Conservation (phyloP, 805 yeast species). For the Hanseniaspora lachancei region DNA sequence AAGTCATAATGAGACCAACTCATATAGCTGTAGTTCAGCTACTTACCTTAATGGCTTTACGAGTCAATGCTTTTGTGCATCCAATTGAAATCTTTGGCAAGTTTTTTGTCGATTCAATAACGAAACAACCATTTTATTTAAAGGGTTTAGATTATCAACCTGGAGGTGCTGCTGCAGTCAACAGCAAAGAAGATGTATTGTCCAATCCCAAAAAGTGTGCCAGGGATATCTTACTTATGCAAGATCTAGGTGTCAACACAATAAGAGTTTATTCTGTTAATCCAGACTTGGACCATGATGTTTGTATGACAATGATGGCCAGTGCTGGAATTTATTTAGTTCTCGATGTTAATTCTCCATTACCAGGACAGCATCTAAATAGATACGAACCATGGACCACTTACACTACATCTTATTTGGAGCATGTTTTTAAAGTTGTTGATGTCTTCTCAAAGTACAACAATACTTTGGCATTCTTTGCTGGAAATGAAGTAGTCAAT, state of each 20-base stretch:
- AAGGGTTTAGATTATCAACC: conserved; percentile 93
- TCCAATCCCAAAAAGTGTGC: conserved; percentile 62
- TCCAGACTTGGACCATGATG: conserved; percentile 69
- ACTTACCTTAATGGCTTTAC: background rate
- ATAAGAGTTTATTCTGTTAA: conserved; percentile 79
- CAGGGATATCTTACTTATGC: conserved; percentile 69
- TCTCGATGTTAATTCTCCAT: conserved; percentile 82
- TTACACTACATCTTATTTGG: conserved; percentile 55
- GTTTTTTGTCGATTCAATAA: conserved; percentile 62
- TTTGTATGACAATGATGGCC: conserved; percentile 83
- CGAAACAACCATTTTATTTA: conserved; percentile 63
- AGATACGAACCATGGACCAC: conserved; percentile 91
- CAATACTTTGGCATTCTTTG: conserved; percentile 81
- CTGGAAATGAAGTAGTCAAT: conserved; percentile 83
- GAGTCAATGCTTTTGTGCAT: conserved; percentile 30
- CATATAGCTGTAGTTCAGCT: background rate
- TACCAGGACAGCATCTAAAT: conserved; percentile 63
- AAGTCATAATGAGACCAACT: background rate
- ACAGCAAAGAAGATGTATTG: conserved; percentile 51
- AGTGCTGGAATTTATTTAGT: conserved; percentile 85
- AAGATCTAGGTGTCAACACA: conserved; percentile 74
- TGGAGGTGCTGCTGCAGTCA: conserved; percentile 76
- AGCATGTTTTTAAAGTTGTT: conserved; percentile 64
- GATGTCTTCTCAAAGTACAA: conserved; percentile 73
- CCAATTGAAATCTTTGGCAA: conserved; percentile 61